A percentile compares a stretch with the other conserved stretches of the same genome.
These are phyloP conservation scores for Cladophialophora immunda DNA, from an alignment of 2,329 filamentous ascomycete genomes.

Conservation along the genomic window DNA sequence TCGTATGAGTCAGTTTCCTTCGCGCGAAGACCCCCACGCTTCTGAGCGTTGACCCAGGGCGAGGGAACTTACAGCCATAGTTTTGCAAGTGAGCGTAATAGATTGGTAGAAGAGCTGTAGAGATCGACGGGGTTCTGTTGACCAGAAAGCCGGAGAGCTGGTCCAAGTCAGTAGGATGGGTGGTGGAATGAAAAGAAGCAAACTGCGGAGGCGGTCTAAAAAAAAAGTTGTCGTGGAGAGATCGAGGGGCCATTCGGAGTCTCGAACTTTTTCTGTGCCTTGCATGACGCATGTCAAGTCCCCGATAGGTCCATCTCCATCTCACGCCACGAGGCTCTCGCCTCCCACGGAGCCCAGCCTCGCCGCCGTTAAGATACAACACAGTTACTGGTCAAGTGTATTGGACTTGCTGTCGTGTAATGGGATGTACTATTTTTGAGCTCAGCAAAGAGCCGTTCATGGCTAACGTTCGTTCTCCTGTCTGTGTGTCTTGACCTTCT, in stretches of 20 bases:
- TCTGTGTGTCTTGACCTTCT: neutral
- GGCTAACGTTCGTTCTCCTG: neutral
- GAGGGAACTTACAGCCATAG: constrained; percentile 31
- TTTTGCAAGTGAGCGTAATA: neutral
- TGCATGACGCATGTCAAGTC: constrained; percentile 23
- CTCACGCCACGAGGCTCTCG: neutral
- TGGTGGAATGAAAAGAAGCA: neutral
- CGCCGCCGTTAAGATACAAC: neutral
- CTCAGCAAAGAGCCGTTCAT: neutral
- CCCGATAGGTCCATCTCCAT: neutral
- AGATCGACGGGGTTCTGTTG: neutral
- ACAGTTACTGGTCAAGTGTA: too few relatives aligned
- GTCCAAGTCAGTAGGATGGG: neutral
- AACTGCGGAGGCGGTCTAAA: constrained; percentile 17
- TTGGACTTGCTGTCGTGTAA: neutral
- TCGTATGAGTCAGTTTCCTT: constrained; percentile 26
- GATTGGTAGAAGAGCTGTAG: neutral
- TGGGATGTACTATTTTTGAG: neutral
- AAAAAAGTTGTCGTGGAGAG: constrained; percentile 15
- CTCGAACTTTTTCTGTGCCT: constrained; percentile 19
- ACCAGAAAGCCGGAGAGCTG: neutral
- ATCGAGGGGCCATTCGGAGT: neutral
- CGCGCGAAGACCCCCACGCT: neutral
- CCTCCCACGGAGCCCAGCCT: neutral
- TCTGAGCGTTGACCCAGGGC: neutral